phyloP scores from a whole-genome alignment of 2,329 filamentous ascomycete species.

The Ascomycota sp. region DNA sequence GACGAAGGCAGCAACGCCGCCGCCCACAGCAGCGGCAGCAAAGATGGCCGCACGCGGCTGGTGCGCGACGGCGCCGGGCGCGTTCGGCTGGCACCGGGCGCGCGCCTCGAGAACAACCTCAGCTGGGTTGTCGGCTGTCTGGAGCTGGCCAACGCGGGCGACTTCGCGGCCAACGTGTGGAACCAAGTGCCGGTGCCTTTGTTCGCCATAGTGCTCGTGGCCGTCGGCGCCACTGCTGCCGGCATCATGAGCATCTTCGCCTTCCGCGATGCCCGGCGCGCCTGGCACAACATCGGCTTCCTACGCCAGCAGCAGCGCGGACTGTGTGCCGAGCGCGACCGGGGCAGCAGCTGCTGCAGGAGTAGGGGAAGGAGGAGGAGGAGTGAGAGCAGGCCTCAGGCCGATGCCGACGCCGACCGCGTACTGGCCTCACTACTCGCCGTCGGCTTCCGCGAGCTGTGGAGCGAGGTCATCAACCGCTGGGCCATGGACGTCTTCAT shows the following conservation, averaged over 20 bases:
- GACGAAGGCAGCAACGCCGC: no score
- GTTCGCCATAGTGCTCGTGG: conserved; percentile 28
- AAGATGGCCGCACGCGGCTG: conserved; percentile 1
- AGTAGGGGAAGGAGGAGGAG: no score
- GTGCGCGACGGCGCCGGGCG: conserved; percentile 2
- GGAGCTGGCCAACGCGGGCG: conserved; percentile 30
- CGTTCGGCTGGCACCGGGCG: conserved; percentile 3
- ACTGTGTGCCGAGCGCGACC: conserved; percentile 7
- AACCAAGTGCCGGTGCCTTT: conserved; percentile 26
- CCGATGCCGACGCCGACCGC: conserved; percentile 1
- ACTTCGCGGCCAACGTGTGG: conserved; percentile 36
- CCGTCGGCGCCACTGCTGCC: conserved; percentile 24
- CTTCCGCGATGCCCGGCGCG: conserved; percentile 18
- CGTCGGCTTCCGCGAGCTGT: conserved; percentile 24
- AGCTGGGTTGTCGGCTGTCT: conserved; percentile 22
- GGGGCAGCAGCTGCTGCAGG: no score
- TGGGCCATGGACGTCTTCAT: conserved; percentile 27
- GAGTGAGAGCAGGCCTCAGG: no score
- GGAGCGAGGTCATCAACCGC: conserved; percentile 27
- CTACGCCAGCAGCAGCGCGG: conserved; percentile 18
- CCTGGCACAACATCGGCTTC: conserved; percentile 22
- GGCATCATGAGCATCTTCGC: conserved; percentile 22
- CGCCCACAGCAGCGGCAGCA: no score
- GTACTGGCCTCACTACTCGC: conserved; percentile 17
- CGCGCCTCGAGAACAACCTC: conserved; percentile 10